Conservation (phyloP, 371 early-diverging fungal species). For the Phascolomyces articulosus region DNA sequence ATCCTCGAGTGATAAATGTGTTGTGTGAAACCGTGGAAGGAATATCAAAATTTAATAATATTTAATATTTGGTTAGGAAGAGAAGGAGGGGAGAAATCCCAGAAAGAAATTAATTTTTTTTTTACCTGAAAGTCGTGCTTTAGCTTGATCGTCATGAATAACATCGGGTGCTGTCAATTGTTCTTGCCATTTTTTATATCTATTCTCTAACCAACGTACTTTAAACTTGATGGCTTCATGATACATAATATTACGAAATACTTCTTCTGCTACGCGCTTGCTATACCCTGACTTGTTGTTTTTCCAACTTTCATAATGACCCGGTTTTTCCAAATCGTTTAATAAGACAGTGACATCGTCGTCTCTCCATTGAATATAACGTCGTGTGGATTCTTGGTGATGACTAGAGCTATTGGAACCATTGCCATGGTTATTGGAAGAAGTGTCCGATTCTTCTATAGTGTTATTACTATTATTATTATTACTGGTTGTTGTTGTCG, state of each 20-base stretch:
- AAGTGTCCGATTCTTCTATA: background rate
- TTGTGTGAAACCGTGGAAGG: too few species aligned
- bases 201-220: slow-evolving; percentile 40
- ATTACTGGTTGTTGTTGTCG: too few species aligned
- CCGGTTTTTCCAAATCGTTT: slow-evolving; percentile 32
- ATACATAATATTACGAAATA: slow-evolving; percentile 33
- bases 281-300: slow-evolving; percentile 39
- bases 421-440: background rate
- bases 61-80: too few species aligned
- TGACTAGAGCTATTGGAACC: background rate
- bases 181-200: slow-evolving; percentile 27
- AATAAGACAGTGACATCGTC: slow-evolving; percentile 35
- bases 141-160: slow-evolving; percentile 12
- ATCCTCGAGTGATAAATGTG: too few species aligned
- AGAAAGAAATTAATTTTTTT: background rate
- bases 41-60: slow-evolving; percentile 3
- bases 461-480: too few species aligned
- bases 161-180: slow-evolving; percentile 20
- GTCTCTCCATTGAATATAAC: slow-evolving; percentile 38
- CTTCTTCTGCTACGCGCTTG: slow-evolving; percentile 35
- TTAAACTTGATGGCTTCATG: slow-evolving; percentile 48
- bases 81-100: too few species aligned
- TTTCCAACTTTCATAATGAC: slow-evolving; percentile 37
- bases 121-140: background rate
- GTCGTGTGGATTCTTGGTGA: slow-evolving; percentile 21